These are phyloP conservation scores for Striga hermonthica DNA, from an alignment of 305 asterid genomes.

Conservation along the genomic window DNA sequence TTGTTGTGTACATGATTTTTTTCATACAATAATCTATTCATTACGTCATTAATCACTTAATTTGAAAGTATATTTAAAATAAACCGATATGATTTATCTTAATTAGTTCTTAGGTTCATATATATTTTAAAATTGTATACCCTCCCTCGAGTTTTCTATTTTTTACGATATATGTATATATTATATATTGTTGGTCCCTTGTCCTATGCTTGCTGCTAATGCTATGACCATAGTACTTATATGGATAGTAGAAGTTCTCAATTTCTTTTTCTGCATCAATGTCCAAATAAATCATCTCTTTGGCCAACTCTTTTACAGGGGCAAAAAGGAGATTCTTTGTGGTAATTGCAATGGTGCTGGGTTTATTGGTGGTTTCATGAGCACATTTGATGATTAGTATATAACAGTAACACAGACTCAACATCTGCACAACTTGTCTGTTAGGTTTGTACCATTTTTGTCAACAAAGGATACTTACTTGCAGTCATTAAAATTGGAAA, in stretches of 20 bases:
- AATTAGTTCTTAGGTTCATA: too few species aligned
- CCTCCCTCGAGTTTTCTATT: neutral
- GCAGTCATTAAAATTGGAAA: too few species aligned
- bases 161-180: neutral
- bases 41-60: too few species aligned
- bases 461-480: neutral
- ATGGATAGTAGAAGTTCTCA: neutral
- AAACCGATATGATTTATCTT: too few species aligned
- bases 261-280: neutral
- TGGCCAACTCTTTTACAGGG: conserved; percentile 45
- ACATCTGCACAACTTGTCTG: neutral
- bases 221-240: too few species aligned
- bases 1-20: too few species aligned
- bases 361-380: conserved; percentile 87
- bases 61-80: too few species aligned
- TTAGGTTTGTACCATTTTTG: neutral
- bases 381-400: conserved; percentile 49
- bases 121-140: too few species aligned
- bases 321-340: conserved; percentile 71
- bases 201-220: neutral
- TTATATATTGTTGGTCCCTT: neutral
- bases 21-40: too few species aligned
- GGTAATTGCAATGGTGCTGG: conserved; percentile 93
- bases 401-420: too few species aligned
- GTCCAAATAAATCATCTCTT: neutral